Conservation (phyloP, 169 alveolate species). For the Prorocentrum cordatum region DNA sequence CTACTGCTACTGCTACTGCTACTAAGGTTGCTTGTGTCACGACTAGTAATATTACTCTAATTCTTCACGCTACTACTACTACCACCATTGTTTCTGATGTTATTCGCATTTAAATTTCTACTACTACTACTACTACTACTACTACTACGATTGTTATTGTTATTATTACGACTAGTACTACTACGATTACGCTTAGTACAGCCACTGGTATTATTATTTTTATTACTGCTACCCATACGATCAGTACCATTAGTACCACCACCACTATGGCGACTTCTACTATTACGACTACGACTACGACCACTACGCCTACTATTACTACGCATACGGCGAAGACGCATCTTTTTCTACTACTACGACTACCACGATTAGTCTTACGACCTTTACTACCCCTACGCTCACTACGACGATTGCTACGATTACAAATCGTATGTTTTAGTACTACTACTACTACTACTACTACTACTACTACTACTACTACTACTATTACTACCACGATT, state of each 20-base stretch:
- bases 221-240: background rate
- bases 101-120: no score
- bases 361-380: background rate
- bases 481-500: background rate
- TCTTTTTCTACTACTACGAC: background rate
- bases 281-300: background rate
- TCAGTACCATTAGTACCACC: background rate
- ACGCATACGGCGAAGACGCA: background rate
- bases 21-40: no score
- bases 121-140: background rate
- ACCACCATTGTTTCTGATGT: no score
- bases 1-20: background rate
- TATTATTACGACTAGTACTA: background rate
- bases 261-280: background rate
- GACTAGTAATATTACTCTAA: no score
- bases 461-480: background rate
- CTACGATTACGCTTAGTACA: background rate
- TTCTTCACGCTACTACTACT: no score
- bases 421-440: no score
- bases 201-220: background rate
- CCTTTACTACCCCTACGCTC: background rate
- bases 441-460: background rate
- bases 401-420: background rate
- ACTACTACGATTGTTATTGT: background rate
- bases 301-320: background rate